Conservation (phyloP, 2,329 filamentous ascomycete genomes). For the Fusarium sublunatum region DNA sequence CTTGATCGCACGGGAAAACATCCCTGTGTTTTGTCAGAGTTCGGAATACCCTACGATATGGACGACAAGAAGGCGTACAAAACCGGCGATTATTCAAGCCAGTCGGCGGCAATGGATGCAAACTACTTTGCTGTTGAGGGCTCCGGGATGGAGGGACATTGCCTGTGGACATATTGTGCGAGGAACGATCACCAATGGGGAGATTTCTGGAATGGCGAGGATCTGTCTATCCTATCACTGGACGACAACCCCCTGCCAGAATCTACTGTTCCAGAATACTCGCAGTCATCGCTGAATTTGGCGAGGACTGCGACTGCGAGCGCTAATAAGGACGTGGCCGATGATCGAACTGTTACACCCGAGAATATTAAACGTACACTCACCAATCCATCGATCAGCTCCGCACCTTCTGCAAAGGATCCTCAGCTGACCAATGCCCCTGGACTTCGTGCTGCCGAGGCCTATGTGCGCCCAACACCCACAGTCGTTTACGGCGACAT, state of each 20-base stretch:
- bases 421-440: conserved; percentile 71
- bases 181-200: conserved; percentile 89
- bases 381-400: conserved; percentile 73
- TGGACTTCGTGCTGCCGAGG: conserved; percentile 90
- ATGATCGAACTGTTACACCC: conserved; percentile 74
- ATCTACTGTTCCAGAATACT: conserved; percentile 60
- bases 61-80: conserved; percentile 95
- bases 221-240: conserved; percentile 87
- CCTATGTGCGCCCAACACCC: conserved; percentile 88
- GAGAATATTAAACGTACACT: conserved; percentile 80
- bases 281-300: conserved; percentile 60
- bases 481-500: conserved; percentile 79
- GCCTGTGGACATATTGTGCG: conserved; percentile 87
- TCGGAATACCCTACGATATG: conserved; percentile 99
- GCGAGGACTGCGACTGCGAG: conserved; percentile 38
- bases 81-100: conserved; percentile 93
- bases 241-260: conserved; percentile 77
- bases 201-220: conserved; percentile 97
- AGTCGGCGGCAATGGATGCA: conserved; percentile 92
- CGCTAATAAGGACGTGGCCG: conserved; percentile 56
- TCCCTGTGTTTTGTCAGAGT: conserved; percentile 91
- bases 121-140: conserved; percentile 95
- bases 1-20: conserved; percentile 88
- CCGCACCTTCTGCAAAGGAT: conserved; percentile 62
- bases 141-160: conserved; percentile 83